These are phyloP conservation scores for Aphanomyces astaci DNA, from an alignment of 352 stramenopile genomes.

Conservation along the genomic window DNA sequence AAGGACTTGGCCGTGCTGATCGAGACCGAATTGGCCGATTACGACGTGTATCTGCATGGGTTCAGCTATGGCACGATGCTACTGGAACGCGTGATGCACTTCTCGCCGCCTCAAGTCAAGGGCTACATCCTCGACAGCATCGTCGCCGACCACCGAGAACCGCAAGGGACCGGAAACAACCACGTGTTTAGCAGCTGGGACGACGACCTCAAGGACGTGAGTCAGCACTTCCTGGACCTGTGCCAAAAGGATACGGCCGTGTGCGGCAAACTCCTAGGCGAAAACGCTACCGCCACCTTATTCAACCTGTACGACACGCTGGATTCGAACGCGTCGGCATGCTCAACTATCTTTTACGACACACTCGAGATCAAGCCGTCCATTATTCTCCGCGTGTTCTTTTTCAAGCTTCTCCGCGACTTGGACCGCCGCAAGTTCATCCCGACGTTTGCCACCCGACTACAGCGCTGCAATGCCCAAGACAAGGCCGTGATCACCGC, in stretches of 20 bases:
- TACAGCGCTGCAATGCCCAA: not conserved
- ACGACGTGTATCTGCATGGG: conserved; percentile 27
- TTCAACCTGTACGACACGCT: conserved; percentile 1
- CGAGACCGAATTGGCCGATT: conserved; percentile 24
- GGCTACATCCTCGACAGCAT: conserved; percentile 30
- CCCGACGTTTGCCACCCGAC: conserved; percentile 16
- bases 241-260: conserved; percentile 43
- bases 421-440: conserved; percentile 28
- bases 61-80: conserved; percentile 29
- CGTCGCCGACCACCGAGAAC: conserved; percentile 1
- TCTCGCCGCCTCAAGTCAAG: conserved; percentile 9
- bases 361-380: not conserved
- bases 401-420: not conserved
- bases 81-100: conserved; percentile 26
- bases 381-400: not conserved
- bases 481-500: conserved; percentile 25
- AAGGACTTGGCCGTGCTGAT: conserved; percentile 59
- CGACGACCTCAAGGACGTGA: conserved; percentile 57
- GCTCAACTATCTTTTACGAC: not conserved
- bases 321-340: conserved; percentile 2
- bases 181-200: conserved; percentile 54
- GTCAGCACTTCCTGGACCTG: conserved; percentile 41
- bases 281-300: not conserved
- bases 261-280: conserved; percentile 27
- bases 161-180: not conserved